Conservation (phyloP, 2,329 filamentous ascomycete species). For the Penicillium palitans region DNA sequence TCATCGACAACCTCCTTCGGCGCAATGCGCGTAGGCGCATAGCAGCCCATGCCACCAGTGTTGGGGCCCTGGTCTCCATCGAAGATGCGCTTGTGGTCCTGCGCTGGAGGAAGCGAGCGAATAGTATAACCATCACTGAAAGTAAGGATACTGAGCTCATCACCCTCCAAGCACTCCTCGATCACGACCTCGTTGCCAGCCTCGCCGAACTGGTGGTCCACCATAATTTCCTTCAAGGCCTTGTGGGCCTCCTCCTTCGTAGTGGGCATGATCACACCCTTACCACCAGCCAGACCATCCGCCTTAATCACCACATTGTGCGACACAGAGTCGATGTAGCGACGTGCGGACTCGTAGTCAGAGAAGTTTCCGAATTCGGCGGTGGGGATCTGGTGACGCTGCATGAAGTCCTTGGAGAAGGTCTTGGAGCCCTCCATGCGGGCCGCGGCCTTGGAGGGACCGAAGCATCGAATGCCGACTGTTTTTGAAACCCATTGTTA, state of each 20-base stretch:
- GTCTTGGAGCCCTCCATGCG: constrained; percentile 95
- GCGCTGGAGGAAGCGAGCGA: constrained; percentile 80
- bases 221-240: constrained; percentile 87
- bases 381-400: constrained; percentile 82
- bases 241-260: constrained; percentile 78
- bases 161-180: constrained; percentile 87
- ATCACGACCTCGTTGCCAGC: constrained; percentile 92
- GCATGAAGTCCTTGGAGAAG: constrained; percentile 98
- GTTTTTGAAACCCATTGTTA: constrained; percentile 5
- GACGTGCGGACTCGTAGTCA: constrained; percentile 68
- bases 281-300: constrained; percentile 85
- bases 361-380: constrained; percentile 88
- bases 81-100: constrained; percentile 94
- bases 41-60: constrained; percentile 97
- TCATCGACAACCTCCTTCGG: constrained; percentile 72
- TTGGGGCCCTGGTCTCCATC: constrained; percentile 90
- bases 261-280: constrained; percentile 87
- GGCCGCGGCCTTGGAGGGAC: constrained; percentile 79
- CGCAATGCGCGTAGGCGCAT: constrained; percentile 82
- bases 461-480: constrained; percentile 78
- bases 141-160: constrained; percentile 87
- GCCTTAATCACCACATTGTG: constrained; percentile 92
- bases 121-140: constrained; percentile 90
- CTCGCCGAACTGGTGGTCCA: constrained; percentile 78
- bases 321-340: constrained; percentile 70